These are phyloP conservation scores for Houttuynia cordata DNA, from an alignment of 164 flowering plant species.

Conservation along the genomic window DNA sequence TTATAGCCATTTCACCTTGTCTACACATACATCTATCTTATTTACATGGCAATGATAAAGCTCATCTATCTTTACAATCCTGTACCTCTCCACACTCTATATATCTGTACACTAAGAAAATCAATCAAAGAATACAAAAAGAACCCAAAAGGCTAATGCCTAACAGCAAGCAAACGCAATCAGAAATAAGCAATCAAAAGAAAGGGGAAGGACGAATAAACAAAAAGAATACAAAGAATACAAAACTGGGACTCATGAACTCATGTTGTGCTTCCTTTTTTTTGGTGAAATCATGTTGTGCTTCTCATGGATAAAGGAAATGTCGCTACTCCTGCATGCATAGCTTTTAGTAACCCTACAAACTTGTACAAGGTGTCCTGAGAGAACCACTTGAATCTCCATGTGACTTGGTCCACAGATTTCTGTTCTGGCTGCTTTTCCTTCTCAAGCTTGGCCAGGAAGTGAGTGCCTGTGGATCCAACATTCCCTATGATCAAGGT, in stretches of 20 bases:
- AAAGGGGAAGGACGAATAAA: not conserved
- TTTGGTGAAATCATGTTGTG: too few species aligned
- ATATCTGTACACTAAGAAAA: not conserved
- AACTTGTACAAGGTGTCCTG: constrained; percentile 44
- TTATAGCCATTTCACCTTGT: too few species aligned
- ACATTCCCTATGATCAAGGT: constrained; percentile 29
- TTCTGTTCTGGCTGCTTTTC: constrained; percentile 5
- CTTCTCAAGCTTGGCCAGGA: constrained; percentile 1
- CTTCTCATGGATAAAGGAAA: constrained; percentile 31
- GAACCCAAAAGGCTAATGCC: constrained; percentile 16
- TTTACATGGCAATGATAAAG: too few species aligned
- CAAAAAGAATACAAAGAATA: constrained; percentile 38
- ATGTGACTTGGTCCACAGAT: constrained; percentile 15
- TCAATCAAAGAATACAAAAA: constrained; percentile 7
- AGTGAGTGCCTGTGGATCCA: constrained; percentile 3
- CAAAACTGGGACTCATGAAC: not conserved
- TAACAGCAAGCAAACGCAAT: constrained; percentile 11
- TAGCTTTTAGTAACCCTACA: constrained; percentile 47
- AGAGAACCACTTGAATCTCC: constrained; percentile 64
- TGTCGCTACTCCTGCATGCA: constrained; percentile 27
- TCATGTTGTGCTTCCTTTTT: constrained; percentile 16
- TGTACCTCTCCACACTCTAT: constrained; percentile 7
- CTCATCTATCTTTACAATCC: too few species aligned
- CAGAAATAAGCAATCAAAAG: constrained; percentile 10
- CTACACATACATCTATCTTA: too few species aligned